Percentiles rank a stretch among this genome's conserved stretches.
These are phyloP conservation scores for Arthrobotrys megalospora DNA, from an alignment of 2,329 filamentous ascomycete genomes.

Conservation along the genomic window DNA sequence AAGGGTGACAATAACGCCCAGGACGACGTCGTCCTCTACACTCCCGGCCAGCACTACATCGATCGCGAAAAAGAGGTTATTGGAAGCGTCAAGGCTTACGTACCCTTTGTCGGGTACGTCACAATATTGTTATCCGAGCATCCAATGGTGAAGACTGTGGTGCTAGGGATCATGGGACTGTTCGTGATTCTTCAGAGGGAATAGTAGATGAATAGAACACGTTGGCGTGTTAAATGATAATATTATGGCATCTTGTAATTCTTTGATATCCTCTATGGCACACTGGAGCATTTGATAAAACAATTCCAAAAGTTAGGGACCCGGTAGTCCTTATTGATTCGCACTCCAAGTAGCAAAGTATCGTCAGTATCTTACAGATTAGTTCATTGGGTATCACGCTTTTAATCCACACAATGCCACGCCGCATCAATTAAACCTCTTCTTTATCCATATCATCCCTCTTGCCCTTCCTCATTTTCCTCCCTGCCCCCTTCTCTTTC, in stretches of 20 bases:
- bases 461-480: slow-evolving; percentile 62
- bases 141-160: slow-evolving; percentile 95
- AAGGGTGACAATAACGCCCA: slow-evolving; percentile 97
- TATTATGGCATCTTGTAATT: slow-evolving; percentile 46
- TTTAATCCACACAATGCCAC: slow-evolving; percentile 20
- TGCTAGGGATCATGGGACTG: slow-evolving; percentile 94
- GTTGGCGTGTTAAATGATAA: neutral
- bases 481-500: slow-evolving; percentile 65
- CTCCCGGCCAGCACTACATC: slow-evolving; percentile 86
- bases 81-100: slow-evolving; percentile 90
- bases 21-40: slow-evolving; percentile 93
- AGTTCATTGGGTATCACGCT: slow-evolving; percentile 47
- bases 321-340: neutral
- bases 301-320: slow-evolving; percentile 4
- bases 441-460: slow-evolving; percentile 64
- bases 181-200: slow-evolving; percentile 94
- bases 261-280: slow-evolving; percentile 21
- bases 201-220: slow-evolving; percentile 68
- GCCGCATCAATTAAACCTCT: slow-evolving; percentile 60
- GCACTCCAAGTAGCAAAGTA: slow-evolving; percentile 10
- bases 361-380: slow-evolving; percentile 33
- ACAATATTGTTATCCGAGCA: slow-evolving; percentile 96
- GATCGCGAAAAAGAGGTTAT: slow-evolving; percentile 87
- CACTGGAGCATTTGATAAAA: slow-evolving; percentile 6
- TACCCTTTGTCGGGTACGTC: slow-evolving; percentile 96